Evolutionary conservation across 352 stramenopile genomes (phyloP), one percentile per base, ranked within the genome.

Genomic region (Pythium apleroticum): DNA sequence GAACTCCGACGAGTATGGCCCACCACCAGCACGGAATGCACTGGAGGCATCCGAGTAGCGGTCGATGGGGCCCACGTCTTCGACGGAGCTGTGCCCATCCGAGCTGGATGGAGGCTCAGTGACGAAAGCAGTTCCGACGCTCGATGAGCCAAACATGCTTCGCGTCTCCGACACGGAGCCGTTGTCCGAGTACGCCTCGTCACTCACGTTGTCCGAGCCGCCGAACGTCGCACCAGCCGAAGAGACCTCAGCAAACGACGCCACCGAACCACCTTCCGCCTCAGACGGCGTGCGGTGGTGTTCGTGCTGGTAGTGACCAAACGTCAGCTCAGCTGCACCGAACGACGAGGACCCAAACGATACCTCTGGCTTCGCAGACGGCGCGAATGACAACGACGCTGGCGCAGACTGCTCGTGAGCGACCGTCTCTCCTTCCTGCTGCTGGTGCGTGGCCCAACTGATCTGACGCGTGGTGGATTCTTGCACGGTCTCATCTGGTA

Each of bases 181-280:
- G 19, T 75, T 81, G 52, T 91, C 82, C 19, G 81, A 90, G 75
- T 82, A 90, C 30, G 76, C 65, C 12, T 74, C 78, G 55, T 91
- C 83, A 28, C 82, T 85, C 17, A 84, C 75, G 30, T 80, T 78
- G 54, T 93, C 85, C 35, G 82, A 91, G 2, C 78, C 82, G 20
- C 85, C 85, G 64, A 91, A 89, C 19, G 85, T 93, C 22, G 85
- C 85, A 52, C 82, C 85, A n/a, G 82, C 80, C 3, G 82, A 91
- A 15, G 85, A 93, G 0, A 53, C 60, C 37, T 69, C 68, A 14
- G 89, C 81, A 69, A 88, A 85, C 9, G 85, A 93, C 17, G 75
- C 72, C 19, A 88, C 84, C 1, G 84, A 91, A 41, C 73, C 70
- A 8, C 39, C 58, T 27, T 82, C 69, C 20, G 60, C 45, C 31